Percentiles rank a stretch among this genome's conserved stretches.
These are phyloP conservation scores for Ogataea angusta DNA, from an alignment of 805 yeast genomes.

Conservation along the genomic window DNA sequence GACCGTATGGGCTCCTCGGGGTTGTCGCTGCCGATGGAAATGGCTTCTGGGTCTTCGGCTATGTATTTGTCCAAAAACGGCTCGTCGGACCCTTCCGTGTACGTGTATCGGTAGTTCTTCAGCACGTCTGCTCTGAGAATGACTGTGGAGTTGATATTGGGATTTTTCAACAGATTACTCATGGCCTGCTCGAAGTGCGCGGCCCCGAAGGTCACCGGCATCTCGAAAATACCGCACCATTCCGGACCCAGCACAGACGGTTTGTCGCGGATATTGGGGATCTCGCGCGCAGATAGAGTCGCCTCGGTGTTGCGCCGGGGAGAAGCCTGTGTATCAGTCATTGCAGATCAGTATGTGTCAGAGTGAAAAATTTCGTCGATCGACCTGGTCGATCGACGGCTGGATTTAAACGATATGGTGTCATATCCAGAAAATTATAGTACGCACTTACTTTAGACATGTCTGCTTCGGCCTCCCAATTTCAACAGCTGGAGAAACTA, in stretches of 20 bases:
- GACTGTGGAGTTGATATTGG: constrained; percentile 89
- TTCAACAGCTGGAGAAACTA: constrained; percentile 66
- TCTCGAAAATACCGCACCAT: constrained; percentile 61
- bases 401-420: constrained; percentile 10
- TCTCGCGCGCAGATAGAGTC: constrained; percentile 27
- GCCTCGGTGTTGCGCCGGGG: constrained; percentile 19
- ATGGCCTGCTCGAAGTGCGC: constrained; percentile 71
- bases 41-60: constrained; percentile 33
- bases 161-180: constrained; percentile 74
- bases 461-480: constrained; percentile 40
- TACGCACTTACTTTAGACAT: constrained; percentile 10
- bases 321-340: constrained; percentile 4
- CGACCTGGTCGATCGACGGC: constrained; percentile 8
- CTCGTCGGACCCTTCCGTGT: constrained; percentile 29
- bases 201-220: constrained; percentile 45
- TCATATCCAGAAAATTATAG: constrained; percentile 3
- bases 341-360: neutral
- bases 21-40: constrained; percentile 22
- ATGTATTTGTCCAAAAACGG: constrained; percentile 25
- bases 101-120: constrained; percentile 44
- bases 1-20: constrained; percentile 23
- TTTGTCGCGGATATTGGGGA: constrained; percentile 37
- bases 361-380: constrained; percentile 9
- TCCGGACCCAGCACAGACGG: constrained; percentile 50
- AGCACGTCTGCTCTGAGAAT: constrained; percentile 84